phyloP scores from a whole-genome alignment of 441 rosid species.

The Mallotus repandus region DNA sequence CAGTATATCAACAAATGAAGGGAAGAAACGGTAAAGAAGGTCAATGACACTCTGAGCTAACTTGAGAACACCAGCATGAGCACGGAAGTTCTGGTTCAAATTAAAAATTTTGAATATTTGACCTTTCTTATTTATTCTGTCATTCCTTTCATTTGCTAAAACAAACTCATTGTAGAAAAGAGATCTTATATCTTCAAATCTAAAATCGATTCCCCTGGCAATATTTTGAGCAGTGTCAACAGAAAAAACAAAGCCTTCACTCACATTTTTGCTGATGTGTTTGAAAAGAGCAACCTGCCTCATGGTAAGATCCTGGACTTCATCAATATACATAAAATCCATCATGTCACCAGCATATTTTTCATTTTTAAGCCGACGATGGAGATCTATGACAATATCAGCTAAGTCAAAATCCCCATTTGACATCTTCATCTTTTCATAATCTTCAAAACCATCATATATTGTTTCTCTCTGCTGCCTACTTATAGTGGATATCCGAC shows the following conservation, averaged over 20 bases:
- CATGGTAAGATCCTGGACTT: slow-evolving; percentile 68
- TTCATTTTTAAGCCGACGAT: not conserved
- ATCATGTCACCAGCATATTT: slow-evolving; percentile 30
- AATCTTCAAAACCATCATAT: too few species aligned
- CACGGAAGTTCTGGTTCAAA: slow-evolving; percentile 57
- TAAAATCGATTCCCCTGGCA: slow-evolving; percentile 37
- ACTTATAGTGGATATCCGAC: slow-evolving; percentile 37
- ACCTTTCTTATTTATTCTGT: slow-evolving; percentile 27
- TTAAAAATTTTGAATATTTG: slow-evolving; percentile 39
- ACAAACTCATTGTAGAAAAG: slow-evolving; percentile 41
- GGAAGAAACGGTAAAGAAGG: slow-evolving; percentile 47
- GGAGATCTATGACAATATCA: too few species aligned
- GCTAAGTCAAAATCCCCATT: too few species aligned
- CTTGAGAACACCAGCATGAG: slow-evolving; percentile 55
- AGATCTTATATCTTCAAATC: slow-evolving; percentile 34
- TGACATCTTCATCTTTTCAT: too few species aligned
- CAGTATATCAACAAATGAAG: slow-evolving; percentile 36
- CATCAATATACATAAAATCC: slow-evolving; percentile 58
- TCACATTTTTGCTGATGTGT: slow-evolving; percentile 40
- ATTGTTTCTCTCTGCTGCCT: slow-evolving; percentile 30
- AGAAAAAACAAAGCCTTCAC: slow-evolving; percentile 50
- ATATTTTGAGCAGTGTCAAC: slow-evolving; percentile 58
- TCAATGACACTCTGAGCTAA: slow-evolving; percentile 55
- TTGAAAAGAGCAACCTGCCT: slow-evolving; percentile 56
- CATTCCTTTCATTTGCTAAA: slow-evolving; percentile 22